Percentiles rank a stretch among this genome's conserved stretches.
These are phyloP conservation scores for Rubia tinctorum DNA, from an alignment of 305 asterid genomes.

Conservation along the genomic window DNA sequence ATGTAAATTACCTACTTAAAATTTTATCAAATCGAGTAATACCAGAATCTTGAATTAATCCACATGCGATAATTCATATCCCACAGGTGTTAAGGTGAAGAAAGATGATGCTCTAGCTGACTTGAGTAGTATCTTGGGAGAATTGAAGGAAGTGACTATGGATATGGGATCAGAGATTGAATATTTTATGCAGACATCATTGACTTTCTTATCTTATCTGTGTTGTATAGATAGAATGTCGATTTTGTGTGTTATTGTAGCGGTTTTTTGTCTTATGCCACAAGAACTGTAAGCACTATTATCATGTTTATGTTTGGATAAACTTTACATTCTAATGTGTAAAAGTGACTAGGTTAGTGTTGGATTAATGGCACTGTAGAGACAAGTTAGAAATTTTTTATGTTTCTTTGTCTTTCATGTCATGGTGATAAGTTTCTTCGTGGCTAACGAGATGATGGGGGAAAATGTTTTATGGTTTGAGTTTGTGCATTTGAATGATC, in stretches of 20 bases:
- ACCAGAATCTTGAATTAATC: neutral
- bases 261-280: neutral
- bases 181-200: neutral
- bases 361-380: too few species aligned
- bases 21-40: too few species aligned
- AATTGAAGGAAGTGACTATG: constrained; percentile 82
- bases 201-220: neutral
- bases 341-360: too few species aligned
- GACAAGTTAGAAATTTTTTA: too few species aligned
- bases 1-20: neutral
- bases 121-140: constrained; percentile 77
- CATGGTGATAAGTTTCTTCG: too few species aligned
- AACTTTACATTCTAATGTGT: too few species aligned
- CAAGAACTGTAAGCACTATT: neutral
- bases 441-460: too few species aligned
- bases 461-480: too few species aligned
- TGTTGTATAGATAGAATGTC: neutral
- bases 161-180: constrained; percentile 98
- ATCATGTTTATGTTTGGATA: neutral
- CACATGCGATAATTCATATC: neutral
- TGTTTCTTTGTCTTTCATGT: too few species aligned
- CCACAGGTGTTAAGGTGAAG: constrained; percentile 44
- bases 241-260: neutral
- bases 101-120: constrained; percentile 90
- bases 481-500: too few species aligned